Evolutionary conservation across 202 grass and related monocot species (phyloP).

Genomic region (Setaria italica): DNA sequence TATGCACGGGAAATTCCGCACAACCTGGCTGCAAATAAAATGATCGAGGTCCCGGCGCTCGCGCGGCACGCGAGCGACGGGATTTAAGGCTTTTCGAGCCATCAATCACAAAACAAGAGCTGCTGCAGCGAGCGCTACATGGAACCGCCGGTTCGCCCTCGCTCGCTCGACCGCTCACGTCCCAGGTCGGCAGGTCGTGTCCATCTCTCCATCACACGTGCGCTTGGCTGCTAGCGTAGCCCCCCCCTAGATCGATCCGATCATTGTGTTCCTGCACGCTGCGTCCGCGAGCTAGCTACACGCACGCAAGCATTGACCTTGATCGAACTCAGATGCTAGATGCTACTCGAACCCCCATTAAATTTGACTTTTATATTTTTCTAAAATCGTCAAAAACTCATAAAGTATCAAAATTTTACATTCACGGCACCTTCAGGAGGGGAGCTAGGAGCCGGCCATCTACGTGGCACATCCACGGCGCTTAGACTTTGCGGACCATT

Average conservation of each 20-base stretch:
- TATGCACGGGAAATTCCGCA: not conserved
- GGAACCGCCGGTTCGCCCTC: not conserved
- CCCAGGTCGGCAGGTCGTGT: slow-evolving; percentile 26
- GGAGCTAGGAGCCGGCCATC: not conserved
- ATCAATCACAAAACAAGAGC: not conserved
- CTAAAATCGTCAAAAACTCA: no score
- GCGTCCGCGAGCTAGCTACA: no score
- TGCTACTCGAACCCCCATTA: no score
- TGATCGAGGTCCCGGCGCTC: not conserved
- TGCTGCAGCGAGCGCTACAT: not conserved
- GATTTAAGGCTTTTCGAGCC: slow-evolving; percentile 17
- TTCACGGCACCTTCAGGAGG: no score
- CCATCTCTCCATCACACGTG: slow-evolving; percentile 33
- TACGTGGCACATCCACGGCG: slow-evolving; percentile 8
- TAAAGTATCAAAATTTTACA: no score
- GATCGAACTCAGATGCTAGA: no score
- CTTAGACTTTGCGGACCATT: not conserved
- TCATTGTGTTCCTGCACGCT: not conserved
- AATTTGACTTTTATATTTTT: no score
- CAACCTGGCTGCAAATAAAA: not conserved
- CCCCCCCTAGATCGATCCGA: not conserved
- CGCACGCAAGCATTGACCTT: no score
- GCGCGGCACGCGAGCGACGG: not conserved
- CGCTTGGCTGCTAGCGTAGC: not conserved
- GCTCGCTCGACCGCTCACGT: not conserved